Evolutionary conservation across 805 yeast species (phyloP), one percentile per base, ranked within the genome.

Genomic region (Metschnikowia matae): DNA sequence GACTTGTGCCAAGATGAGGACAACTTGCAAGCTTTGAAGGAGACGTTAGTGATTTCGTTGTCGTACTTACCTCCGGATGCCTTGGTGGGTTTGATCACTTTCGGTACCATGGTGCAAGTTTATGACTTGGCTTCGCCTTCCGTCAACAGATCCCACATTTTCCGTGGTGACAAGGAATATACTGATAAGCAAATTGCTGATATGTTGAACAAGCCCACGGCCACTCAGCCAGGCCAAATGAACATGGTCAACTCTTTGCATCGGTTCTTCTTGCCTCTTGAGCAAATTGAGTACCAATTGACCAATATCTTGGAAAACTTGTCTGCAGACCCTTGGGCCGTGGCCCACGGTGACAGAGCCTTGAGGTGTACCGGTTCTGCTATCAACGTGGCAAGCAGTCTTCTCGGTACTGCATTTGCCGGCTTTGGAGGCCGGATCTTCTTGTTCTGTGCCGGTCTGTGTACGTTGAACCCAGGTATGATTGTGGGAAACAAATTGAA

Each of bases 281-380:
- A 82, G 60, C 79, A 81, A 47, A 86, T 92, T 48, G 97, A 92
- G 73, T 85, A 85, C 67, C 90, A 85, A 69, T 77, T 92, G 60
- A 86, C 89, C 29, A 82, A 81, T 54, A 78, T 88, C 49, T 77
- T 94, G 59, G 96, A 90, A 70, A 82, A 83, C 53, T 77, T 94
- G 64, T 75, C 83, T 52, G 78, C 77, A 29, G 96, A 89, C 63
- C 87, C 91, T 52, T 94, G 99, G 99, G 82, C 92, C 33, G 87
- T 87, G 35, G 85, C 87, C 43, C 81, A 86, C 45, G 89, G 87
- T 47, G 83, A 83, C 63, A 83, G 99, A 67, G 87, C 98, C 7
- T 71, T 88, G 48, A 81, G 99, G 73, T 87, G 92, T 52, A 89
- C 97, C 3, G 99, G 99, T 52, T 84, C 95, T 29, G 98, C 99